Evolutionary conservation across 2,329 filamentous ascomycete species (phyloP), one percentile per base, ranked within the genome.

Genomic region (Aspergillus proliferans): DNA sequence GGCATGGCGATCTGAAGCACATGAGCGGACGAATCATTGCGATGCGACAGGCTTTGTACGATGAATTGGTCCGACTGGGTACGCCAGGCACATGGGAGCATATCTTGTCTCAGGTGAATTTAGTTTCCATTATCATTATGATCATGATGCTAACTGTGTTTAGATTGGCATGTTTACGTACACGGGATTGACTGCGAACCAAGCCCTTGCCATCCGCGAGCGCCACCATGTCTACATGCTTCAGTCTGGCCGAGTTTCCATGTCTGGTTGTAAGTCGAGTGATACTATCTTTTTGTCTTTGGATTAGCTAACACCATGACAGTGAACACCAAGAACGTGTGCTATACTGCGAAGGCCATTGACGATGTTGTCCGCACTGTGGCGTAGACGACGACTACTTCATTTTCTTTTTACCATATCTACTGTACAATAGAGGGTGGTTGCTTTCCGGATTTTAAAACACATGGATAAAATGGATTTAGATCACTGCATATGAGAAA

Each of bases 161-260:
- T 39, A 59, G 52, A 57, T 56, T 38, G 57, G 57, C 7, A 59
- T 58, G 53, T 59, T 58, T 19, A 54, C 52, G 3, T 59, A 58
- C 18, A 51, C 55, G 9, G 57, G 52, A 6, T 28, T 57, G 21
- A 52, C 47, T 2, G 47, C 49, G 22, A 46, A 15, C 12, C 53
- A 59, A 26, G 55, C 52, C 1, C 24, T 43, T 26, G 48, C 50
- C 6, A 54, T 59, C 14, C 46, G 47, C n/a, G 45, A 49, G 2
- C 43, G 49, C n/a, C 48, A 56, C 45, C 55, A 58, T 38, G 47
- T 59, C 33, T 59, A 59, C 30, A 51, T 58, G 52, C 47, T 59
- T 9, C 51, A 47, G 3, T 58, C 55, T 2, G 57, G 57, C 4
- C 44, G 57, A 10, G 54, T 58, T 3, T 58, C 55, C 3, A 55